Evolutionary conservation across 202 grass and related monocot genomes (phyloP), one percentile per base, ranked within the genome.

Genomic region (Bolboschoenoplectus hybrid): DNA sequence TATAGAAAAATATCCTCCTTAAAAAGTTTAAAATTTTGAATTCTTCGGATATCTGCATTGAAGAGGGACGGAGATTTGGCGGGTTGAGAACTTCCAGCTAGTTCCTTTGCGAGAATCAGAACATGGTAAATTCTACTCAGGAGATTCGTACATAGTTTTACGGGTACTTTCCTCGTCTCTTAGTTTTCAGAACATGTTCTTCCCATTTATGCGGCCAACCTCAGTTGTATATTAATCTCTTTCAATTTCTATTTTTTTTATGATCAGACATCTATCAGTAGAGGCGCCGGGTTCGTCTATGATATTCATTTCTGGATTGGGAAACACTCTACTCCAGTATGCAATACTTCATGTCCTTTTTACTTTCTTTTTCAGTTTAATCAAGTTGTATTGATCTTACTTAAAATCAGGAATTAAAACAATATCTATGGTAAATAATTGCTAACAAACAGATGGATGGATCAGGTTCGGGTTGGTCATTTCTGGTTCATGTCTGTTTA

Each of bases 301-400:
- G 93, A 98, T 85, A 90, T 96, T 88, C 97, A 98, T 78, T 96
- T 94, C 83, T 98, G 97, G 97, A 94, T 98, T 47, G 97, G 97
- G 14, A 96, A 93, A 81, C 89, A 95, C 82, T 91, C 95, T 82
- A 95, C 89, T 80, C 95, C 93, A 85, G 95, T 95, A 87, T 13
- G 12, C 66, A 57, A 52, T 9, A 50, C n/a, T 46, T 50, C 61
- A 64, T 49, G 40, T 46, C 70, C 8, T 50, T 26, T 50, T 50
- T 14, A 1, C 13, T 50, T 46, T 74, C 12, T 38, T 71, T 40
- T 41, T 26, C 20, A 71, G 9, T 11, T 44, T 38, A 40, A 13
- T 12, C 9, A 14, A 40, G 5, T 26, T 71, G 14, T 71, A 8
- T 40, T 40, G 38, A 41, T 43, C 38, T 75, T 44, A 75, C n/a